These are phyloP conservation scores for Kondoa malvinella DNA, from an alignment of 768 basidiomycete genomes.

Conservation along the genomic window DNA sequence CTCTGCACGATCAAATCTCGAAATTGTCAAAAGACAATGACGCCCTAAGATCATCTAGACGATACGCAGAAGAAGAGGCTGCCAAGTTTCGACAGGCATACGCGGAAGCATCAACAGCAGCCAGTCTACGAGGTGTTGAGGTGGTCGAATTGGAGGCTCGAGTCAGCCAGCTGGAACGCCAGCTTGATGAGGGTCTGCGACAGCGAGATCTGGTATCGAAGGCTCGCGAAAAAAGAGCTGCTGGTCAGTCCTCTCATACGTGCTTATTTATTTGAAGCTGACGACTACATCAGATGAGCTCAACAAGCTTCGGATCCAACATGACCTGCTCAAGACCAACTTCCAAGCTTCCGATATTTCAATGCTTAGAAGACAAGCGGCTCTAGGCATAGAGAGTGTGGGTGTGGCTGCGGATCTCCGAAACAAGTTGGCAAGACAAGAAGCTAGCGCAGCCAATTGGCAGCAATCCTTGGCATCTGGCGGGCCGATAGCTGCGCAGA, in stretches of 20 bases:
- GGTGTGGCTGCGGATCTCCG: background rate
- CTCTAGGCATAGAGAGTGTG: background rate
- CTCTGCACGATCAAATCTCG: background rate
- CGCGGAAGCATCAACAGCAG: background rate
- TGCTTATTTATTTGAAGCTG: background rate
- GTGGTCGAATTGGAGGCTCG: background rate
- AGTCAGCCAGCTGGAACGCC: background rate
- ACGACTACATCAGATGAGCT: background rate
- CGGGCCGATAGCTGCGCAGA: background rate
- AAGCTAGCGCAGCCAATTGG: too few species aligned
- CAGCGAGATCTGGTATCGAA: background rate
- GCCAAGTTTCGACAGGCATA: background rate
- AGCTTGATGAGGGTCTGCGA: background rate
- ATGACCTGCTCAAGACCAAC: background rate
- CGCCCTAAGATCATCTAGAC: background rate
- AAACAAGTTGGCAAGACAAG: background rate
- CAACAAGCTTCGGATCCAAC: background rate
- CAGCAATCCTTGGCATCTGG: background rate
- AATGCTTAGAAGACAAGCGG: background rate
- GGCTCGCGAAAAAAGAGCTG: background rate
- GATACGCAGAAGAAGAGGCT: background rate
- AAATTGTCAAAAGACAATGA: background rate
- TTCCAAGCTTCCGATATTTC: background rate
- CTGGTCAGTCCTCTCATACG: background rate
- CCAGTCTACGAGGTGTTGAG: background rate